These are phyloP conservation scores for Ascochyta rabiei DNA, from an alignment of 2,329 filamentous ascomycete genomes.

Conservation along the genomic window DNA sequence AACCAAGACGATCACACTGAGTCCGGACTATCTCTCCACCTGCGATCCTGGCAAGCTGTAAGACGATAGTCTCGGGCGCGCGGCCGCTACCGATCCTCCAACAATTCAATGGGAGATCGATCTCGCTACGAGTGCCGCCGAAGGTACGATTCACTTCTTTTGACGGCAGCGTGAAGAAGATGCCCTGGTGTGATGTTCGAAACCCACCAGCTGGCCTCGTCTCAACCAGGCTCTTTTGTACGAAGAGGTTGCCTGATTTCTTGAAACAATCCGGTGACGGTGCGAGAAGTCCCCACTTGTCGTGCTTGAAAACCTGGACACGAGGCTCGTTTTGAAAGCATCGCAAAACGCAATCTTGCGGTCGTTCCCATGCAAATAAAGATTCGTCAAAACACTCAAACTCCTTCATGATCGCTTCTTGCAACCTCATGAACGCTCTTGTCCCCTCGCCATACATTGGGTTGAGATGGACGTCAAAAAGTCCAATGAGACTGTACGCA, in stretches of 20 bases:
- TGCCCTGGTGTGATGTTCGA: constrained; percentile 15
- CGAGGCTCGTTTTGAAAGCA: background rate
- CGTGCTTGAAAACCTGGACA: background rate
- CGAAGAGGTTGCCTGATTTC: background rate
- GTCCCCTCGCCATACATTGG: constrained; percentile 19
- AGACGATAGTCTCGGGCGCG: background rate
- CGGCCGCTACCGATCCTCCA: background rate
- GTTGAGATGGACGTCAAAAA: constrained; percentile 23
- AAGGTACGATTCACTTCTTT: background rate
- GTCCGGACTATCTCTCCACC: background rate
- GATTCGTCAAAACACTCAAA: constrained; percentile 9
- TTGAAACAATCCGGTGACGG: constrained; percentile 11
- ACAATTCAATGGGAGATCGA: background rate
- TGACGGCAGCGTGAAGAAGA: background rate
- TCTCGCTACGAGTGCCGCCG: background rate
- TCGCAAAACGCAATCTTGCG: background rate
- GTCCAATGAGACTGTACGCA: constrained; percentile 25
- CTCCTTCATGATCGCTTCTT: constrained; percentile 24
- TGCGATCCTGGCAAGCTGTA: background rate
- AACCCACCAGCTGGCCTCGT: constrained; percentile 10
- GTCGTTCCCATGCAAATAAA: constrained; percentile 14
- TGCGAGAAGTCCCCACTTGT: constrained; percentile 13
- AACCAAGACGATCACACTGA: background rate
- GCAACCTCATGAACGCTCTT: constrained; percentile 18
- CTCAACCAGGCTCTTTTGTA: constrained; percentile 8